Evolutionary conservation across 2,329 filamentous ascomycete genomes (phyloP).

Genomic region (Aspergillus candidus): DNA sequence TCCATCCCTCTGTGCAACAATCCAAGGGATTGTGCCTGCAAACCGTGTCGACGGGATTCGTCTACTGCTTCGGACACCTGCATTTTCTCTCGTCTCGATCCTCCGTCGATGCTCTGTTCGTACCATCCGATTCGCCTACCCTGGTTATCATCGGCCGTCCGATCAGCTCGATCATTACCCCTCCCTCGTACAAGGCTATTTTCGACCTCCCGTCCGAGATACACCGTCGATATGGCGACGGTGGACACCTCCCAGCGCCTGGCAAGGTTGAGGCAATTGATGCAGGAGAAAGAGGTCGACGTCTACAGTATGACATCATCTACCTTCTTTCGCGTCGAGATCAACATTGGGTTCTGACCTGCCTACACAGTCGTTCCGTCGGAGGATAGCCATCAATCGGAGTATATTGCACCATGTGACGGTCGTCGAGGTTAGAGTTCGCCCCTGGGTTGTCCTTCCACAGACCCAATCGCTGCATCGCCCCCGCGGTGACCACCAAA

Average conservation of each 20-base stretch:
- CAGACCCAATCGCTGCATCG: background rate
- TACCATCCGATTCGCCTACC: slow-evolving; percentile 24
- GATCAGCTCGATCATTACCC: slow-evolving; percentile 20
- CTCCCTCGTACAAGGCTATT: slow-evolving; percentile 31
- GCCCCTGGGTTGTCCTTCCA: slow-evolving; percentile 1
- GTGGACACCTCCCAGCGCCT: slow-evolving; percentile 76
- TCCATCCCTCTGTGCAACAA: slow-evolving; percentile 8
- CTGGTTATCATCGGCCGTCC: slow-evolving; percentile 22
- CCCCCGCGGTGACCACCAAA: slow-evolving; percentile 4
- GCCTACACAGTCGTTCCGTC: slow-evolving; percentile 72
- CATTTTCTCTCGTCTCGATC: slow-evolving; percentile 7
- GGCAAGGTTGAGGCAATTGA: slow-evolving; percentile 69
- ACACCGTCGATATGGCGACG: slow-evolving; percentile 60
- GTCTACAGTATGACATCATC: slow-evolving; percentile 66
- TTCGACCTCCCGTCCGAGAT: slow-evolving; percentile 31
- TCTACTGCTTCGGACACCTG: slow-evolving; percentile 13
- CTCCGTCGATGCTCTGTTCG: slow-evolving; percentile 32
- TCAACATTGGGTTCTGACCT: slow-evolving; percentile 28
- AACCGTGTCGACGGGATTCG: slow-evolving; percentile 8
- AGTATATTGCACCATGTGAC: slow-evolving; percentile 97
- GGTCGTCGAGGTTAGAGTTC: slow-evolving; percentile 61
- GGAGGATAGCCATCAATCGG: slow-evolving; percentile 94
- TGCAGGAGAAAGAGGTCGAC: slow-evolving; percentile 81
- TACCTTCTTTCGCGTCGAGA: slow-evolving; percentile 5
- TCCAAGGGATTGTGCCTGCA: slow-evolving; percentile 6